Evolutionary conservation across 106 monocot species (phyloP).

Genomic region (Phalaenopsis equestris): DNA sequence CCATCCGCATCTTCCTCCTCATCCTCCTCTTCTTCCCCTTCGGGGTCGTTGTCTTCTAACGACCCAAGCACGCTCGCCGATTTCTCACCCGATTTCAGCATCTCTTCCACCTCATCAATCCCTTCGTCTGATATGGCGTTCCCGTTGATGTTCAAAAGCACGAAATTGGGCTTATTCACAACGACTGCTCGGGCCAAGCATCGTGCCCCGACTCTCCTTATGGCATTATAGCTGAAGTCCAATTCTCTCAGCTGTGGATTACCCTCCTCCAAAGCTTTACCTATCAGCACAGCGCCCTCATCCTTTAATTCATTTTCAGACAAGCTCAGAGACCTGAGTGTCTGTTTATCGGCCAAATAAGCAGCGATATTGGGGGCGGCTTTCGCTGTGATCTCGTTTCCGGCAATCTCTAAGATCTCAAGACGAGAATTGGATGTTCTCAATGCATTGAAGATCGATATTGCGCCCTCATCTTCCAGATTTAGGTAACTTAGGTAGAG

Average conservation of each 20-base stretch:
- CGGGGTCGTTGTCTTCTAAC: slow-evolving; percentile 81
- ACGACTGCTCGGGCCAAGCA: slow-evolving; percentile 55
- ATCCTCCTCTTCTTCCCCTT: slow-evolving; percentile 34
- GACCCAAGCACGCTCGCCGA: slow-evolving; percentile 61
- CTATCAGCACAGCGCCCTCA: slow-evolving; percentile 62
- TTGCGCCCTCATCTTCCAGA: slow-evolving; percentile 64
- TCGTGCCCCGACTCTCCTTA: slow-evolving; percentile 70
- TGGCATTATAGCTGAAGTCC: slow-evolving; percentile 64
- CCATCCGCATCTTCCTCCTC: neutral
- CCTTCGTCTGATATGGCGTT: slow-evolving; percentile 93
- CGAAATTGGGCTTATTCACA: slow-evolving; percentile 48
- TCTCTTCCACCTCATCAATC: slow-evolving; percentile 80
- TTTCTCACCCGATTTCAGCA: slow-evolving; percentile 41
- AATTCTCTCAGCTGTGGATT: slow-evolving; percentile 53
- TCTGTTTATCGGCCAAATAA: slow-evolving; percentile 31
- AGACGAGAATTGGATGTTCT: slow-evolving; percentile 32
- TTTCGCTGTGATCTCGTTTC: slow-evolving; percentile 65
- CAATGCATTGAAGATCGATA: slow-evolving; percentile 46
- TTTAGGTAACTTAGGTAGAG: slow-evolving; percentile 77
- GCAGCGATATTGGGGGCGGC: slow-evolving; percentile 30
- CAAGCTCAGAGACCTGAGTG: slow-evolving; percentile 54
- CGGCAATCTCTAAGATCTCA: slow-evolving; percentile 70
- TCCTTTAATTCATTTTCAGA: slow-evolving; percentile 86
- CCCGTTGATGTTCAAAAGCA: slow-evolving; percentile 64
- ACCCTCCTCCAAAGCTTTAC: slow-evolving; percentile 41